Evolutionary conservation across 169 alveolate species (phyloP).

Genomic region (Ichthyophthirius multifiliis): DNA sequence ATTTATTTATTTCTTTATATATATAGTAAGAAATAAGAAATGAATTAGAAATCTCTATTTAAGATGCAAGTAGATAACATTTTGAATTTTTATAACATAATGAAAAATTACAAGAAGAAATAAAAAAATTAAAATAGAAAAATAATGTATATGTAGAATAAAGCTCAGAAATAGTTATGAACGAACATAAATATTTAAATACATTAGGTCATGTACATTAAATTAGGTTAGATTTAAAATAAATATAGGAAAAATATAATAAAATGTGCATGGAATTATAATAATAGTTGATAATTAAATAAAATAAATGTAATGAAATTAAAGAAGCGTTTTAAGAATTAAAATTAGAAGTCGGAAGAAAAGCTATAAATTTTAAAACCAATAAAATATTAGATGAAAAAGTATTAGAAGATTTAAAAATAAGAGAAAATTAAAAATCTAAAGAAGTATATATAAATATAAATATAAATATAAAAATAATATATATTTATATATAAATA

Average conservation of each 20-base stretch:
- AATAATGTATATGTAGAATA: constrained; percentile 53
- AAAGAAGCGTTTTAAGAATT: constrained; percentile 73
- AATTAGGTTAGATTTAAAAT: constrained; percentile 64
- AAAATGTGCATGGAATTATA: constrained; percentile 70
- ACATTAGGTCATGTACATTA: constrained; percentile 79
- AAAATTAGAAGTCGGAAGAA: constrained; percentile 77
- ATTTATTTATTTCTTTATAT: too few relatives aligned
- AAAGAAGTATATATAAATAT: constrained; percentile 27
- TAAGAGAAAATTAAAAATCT: constrained; percentile 43
- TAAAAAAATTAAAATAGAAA: constrained; percentile 51
- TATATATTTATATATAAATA: background rate
- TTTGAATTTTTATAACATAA: constrained; percentile 53
- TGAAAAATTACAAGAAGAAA: constrained; percentile 51
- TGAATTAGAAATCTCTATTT: constrained; percentile 65
- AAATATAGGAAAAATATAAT: constrained; percentile 63
- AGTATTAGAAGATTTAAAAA: constrained; percentile 51
- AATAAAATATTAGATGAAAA: constrained; percentile 69
- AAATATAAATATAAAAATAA: background rate
- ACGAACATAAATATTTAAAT: constrained; percentile 69
- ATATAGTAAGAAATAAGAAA: constrained; percentile 61
- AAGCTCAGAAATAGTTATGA: constrained; percentile 61
- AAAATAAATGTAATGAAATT: constrained; percentile 77
- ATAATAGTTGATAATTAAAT: constrained; percentile 62
- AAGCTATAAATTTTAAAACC: constrained; percentile 72
- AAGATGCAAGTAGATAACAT: constrained; percentile 60